Evolutionary conservation across 495 filamentous ascomycete genomes (phyloP), one percentile per base, ranked within the genome.

Genomic region (Talaromyces trachyspermus): DNA sequence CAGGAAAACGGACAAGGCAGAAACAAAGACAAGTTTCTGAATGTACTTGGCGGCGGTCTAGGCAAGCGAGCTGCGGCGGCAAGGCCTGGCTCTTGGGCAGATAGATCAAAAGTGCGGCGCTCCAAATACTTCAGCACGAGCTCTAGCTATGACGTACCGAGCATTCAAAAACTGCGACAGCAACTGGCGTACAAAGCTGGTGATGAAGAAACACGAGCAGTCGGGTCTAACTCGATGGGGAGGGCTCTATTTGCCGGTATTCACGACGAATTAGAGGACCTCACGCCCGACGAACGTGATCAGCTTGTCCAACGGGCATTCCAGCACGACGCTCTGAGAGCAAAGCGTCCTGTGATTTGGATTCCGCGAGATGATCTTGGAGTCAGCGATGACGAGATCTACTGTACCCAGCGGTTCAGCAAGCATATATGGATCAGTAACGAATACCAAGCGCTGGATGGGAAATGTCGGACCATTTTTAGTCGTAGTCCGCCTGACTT

Each of bases 401-500:
- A 68, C 56, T 69, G 87, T 36, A 95, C 89, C 12, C 72, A 80
- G 49, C 75, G 77, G 51, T 88, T 87, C 56, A 88, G 81, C 51
- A 76, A 83, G 54, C 80, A 88, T 56, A 83, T 98, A 45, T 96
- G 91, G 88, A 86, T 96, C 58, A 90, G 84, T 56, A 98, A 96
- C 64, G 83, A 92, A 63, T 88, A 86, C 49, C 85, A 89, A 29
- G 86, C 86, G 17, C 69, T 97, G 51, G 88, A 95, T 67, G 81
- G 80, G 45, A 90, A 86, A 64, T 80, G 76, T 32, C 78, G 84
- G 43, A 88, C 95, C n/a, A 77, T 95, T 35, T 98, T 95, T 67
- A 80, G 83, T 57, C 76, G 82, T 53, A 85, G 85, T 58, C 92
- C 92, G 41, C 92, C 92, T 10, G 92, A 98, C 66, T 95, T 95